Evolutionary conservation across 225 moss, liverwort and hornwort genomes (phyloP).

Genomic region (Polytrichum formosum): DNA sequence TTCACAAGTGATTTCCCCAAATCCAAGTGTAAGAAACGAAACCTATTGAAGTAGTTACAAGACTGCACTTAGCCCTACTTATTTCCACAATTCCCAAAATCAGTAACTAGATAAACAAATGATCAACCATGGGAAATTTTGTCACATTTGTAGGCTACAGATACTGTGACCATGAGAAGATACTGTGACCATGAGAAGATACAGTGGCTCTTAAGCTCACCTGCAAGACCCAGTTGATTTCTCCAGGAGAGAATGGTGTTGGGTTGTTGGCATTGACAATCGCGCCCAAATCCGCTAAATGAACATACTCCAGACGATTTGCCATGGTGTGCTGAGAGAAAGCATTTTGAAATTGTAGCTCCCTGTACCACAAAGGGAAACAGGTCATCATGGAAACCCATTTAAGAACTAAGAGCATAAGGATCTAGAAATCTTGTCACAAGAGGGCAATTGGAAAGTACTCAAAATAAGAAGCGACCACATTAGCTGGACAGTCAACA

Average conservation of each 20-base stretch:
- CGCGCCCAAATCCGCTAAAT: constrained; percentile 45
- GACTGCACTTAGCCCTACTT: no score
- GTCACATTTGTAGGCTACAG: neutral
- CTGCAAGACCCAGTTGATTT: constrained; percentile 77
- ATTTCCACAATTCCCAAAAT: no score
- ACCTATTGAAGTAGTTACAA: neutral
- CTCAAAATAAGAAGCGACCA: no score
- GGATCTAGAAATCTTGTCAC: no score
- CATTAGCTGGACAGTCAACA: no score
- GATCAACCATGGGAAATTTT: neutral
- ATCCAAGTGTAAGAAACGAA: neutral
- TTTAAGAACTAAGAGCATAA: neutral
- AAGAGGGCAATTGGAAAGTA: no score
- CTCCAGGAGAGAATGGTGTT: constrained; percentile 58
- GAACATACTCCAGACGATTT: constrained; percentile 58
- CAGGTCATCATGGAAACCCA: neutral
- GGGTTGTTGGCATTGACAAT: constrained; percentile 72
- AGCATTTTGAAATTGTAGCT: constrained; percentile 51
- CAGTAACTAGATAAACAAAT: neutral
- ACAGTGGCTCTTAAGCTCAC: constrained; percentile 17
- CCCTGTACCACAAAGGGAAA: constrained; percentile 30
- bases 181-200: neutral
- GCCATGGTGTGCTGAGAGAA: constrained; percentile 60
- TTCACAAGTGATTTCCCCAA: neutral
- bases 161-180: neutral